A percentile compares a stretch with the other conserved stretches of the same genome.
Evolutionary conservation across 2,329 filamentous ascomycete genomes (phyloP).

Genomic region (Metarhizium sp.): DNA sequence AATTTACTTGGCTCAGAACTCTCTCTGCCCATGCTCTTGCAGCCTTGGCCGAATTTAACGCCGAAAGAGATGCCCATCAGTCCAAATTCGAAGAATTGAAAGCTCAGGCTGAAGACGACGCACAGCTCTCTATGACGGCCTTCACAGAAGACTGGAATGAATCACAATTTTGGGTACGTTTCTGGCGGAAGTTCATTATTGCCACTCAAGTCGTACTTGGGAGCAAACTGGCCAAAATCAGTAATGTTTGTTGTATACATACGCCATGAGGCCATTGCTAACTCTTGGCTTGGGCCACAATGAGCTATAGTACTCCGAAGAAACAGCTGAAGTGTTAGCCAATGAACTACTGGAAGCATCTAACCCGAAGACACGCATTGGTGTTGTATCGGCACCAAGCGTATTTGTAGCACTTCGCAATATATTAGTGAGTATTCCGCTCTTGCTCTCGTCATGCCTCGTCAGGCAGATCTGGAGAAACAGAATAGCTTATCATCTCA

Average conservation of each 20-base stretch:
- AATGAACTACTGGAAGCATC: constrained; percentile 55
- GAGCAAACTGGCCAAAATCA: background rate
- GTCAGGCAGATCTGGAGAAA: background rate
- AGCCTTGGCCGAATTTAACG: constrained; percentile 65
- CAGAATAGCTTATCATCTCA: background rate
- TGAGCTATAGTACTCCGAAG: constrained; percentile 54
- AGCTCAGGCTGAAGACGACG: constrained; percentile 46
- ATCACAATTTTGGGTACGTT: constrained; percentile 69
- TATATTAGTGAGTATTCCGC: constrained; percentile 39
- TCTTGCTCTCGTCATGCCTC: background rate
- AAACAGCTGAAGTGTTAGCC: constrained; percentile 57
- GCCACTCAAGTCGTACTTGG: background rate
- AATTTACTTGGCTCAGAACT: constrained; percentile 18
- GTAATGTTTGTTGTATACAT: background rate
- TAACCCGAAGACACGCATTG: constrained; percentile 49
- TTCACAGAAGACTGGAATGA: constrained; percentile 79
- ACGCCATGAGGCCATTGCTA: background rate
- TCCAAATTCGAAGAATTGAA: constrained; percentile 62
- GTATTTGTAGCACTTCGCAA: constrained; percentile 72
- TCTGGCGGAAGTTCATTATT: background rate
- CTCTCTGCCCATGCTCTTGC: constrained; percentile 58
- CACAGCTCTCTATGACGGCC: constrained; percentile 49
- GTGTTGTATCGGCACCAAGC: constrained; percentile 65
- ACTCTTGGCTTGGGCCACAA: background rate
- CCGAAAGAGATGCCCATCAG: constrained; percentile 57